Conservation (phyloP, 1,284 basidiomycete species). For the Cutaneotrichosporon mucoides region DNA sequence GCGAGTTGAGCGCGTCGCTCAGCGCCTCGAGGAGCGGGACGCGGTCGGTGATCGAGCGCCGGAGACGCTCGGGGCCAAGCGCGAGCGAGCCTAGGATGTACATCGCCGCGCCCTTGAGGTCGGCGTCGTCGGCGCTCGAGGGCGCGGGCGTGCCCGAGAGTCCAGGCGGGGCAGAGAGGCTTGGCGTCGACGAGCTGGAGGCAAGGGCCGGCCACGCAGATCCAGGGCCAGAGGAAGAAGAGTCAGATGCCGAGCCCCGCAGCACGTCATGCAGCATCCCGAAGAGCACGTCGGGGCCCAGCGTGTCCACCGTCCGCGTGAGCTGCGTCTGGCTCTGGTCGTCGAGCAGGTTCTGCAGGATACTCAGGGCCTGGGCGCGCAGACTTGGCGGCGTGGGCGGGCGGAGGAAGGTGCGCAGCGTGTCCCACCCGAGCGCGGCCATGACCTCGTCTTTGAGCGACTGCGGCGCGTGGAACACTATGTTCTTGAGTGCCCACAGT, state of each 20-base stretch:
- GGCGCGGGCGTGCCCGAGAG: not conserved
- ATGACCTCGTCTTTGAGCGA: slow-evolving; percentile 63
- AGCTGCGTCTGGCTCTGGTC: slow-evolving; percentile 36
- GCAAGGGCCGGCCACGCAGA: too few relatives aligned
- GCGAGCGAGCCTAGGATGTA: slow-evolving; percentile 43
- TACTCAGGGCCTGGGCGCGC: slow-evolving; percentile 37
- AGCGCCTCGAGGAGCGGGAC: slow-evolving; percentile 36
- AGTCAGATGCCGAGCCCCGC: not conserved
- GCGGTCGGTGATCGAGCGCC: slow-evolving; percentile 28
- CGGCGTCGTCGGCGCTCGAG: slow-evolving; percentile 4
- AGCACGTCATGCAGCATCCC: slow-evolving; percentile 22
- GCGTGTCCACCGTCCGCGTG: slow-evolving; percentile 26
- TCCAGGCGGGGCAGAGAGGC: not conserved
- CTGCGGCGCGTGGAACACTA: slow-evolving; percentile 60
- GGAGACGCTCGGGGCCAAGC: slow-evolving; percentile 38
- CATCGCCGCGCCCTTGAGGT: slow-evolving; percentile 25
- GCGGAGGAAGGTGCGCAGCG: slow-evolving; percentile 17
- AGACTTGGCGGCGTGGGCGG: slow-evolving; percentile 25
- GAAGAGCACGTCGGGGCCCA: slow-evolving; percentile 35
- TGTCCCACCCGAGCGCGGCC: slow-evolving; percentile 60
- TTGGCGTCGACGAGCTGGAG: too few relatives aligned
- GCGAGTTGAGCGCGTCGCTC: slow-evolving; percentile 16
- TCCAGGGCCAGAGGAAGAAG: too few relatives aligned
- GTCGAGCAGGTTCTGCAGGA: slow-evolving; percentile 45
- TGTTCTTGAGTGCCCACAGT: slow-evolving; percentile 76